Conservation (phyloP, 2,329 filamentous ascomycete species). For the Epichloe elymi region DNA sequence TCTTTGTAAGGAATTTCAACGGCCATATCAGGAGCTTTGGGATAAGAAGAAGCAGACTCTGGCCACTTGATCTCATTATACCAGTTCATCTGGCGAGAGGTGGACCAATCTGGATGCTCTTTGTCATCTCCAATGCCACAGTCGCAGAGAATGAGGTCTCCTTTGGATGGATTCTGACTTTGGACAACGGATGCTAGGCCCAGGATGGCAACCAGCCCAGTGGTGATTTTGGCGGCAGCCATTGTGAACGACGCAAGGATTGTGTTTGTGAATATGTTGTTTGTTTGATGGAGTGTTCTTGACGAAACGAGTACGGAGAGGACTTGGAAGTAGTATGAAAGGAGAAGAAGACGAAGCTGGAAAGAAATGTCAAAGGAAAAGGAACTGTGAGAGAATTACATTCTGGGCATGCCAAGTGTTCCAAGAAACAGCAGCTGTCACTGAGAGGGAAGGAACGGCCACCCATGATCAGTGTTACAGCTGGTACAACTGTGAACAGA, state of each 20-base stretch:
- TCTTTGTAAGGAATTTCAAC: slow-evolving; percentile 26
- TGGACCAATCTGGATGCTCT: slow-evolving; percentile 26
- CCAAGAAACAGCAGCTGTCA: not conserved
- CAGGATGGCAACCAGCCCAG: slow-evolving; percentile 11
- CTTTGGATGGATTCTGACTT: slow-evolving; percentile 17
- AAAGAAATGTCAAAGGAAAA: not conserved
- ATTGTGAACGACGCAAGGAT: slow-evolving; percentile 8
- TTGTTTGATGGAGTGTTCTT: not conserved
- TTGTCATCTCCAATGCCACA: slow-evolving; percentile 29
- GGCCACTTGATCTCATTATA: slow-evolving; percentile 26
- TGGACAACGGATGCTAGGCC: slow-evolving; percentile 11
- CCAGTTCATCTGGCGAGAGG: slow-evolving; percentile 32
- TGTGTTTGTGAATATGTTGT: not conserved
- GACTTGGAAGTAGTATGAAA: not conserved
- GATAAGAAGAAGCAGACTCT: slow-evolving; percentile 19
- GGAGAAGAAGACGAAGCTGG: not conserved
- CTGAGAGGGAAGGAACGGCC: not conserved
- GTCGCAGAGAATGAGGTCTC: slow-evolving; percentile 28
- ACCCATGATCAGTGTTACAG: not conserved
- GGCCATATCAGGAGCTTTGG: slow-evolving; percentile 23
- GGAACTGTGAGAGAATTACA: not conserved
- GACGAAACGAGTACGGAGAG: not conserved
- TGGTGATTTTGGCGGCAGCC: slow-evolving; percentile 12
- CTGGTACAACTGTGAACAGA: not conserved
- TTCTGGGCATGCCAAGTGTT: not conserved